Evolutionary conservation across 371 early-diverging fungal species (phyloP).

Genomic region (Mucor indicus): DNA sequence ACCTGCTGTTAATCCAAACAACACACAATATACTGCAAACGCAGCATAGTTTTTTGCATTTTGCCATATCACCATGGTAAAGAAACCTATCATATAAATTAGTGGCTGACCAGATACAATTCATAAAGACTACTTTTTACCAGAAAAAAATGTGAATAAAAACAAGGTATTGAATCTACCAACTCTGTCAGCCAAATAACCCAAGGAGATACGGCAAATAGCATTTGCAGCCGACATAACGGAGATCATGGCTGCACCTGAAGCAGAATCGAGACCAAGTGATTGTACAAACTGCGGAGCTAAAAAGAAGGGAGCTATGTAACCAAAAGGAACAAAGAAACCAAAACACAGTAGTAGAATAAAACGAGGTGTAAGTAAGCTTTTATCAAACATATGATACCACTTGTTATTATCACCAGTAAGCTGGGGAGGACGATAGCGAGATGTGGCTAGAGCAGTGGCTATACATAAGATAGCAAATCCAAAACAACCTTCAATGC

Average conservation of each 20-base stretch:
- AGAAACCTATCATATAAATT: conserved; percentile 18
- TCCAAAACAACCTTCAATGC: conserved; percentile 34
- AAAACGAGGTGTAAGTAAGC: conserved; percentile 14
- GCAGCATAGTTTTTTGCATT: conserved; percentile 47
- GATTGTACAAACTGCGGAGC: conserved; percentile 39
- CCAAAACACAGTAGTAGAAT: conserved; percentile 20
- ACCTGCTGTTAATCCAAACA: conserved; percentile 58
- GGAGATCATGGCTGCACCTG: conserved; percentile 21
- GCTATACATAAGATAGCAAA: conserved; percentile 41
- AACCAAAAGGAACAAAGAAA: conserved; percentile 31
- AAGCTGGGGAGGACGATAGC: conserved; percentile 26
- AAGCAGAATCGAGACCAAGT: conserved; percentile 18
- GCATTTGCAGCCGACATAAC: conserved; percentile 50
- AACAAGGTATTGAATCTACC: conserved; percentile 53
- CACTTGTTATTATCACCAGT: conserved; percentile 13
- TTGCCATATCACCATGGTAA: conserved; percentile 65
- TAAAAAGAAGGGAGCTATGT: conserved; percentile 31
- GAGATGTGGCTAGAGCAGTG: conserved; percentile 26
- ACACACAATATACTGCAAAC: conserved; percentile 23
- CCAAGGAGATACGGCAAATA: conserved; percentile 34
- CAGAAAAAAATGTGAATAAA: conserved; percentile 39
- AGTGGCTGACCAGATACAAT: too few species aligned
- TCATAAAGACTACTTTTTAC: conserved; percentile 10
- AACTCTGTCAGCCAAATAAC: conserved; percentile 32
- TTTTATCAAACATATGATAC: conserved; percentile 21